Base-by-base conservation (phyloP, 441 rosid species). In the Arabidopsis hybrid region DNA sequence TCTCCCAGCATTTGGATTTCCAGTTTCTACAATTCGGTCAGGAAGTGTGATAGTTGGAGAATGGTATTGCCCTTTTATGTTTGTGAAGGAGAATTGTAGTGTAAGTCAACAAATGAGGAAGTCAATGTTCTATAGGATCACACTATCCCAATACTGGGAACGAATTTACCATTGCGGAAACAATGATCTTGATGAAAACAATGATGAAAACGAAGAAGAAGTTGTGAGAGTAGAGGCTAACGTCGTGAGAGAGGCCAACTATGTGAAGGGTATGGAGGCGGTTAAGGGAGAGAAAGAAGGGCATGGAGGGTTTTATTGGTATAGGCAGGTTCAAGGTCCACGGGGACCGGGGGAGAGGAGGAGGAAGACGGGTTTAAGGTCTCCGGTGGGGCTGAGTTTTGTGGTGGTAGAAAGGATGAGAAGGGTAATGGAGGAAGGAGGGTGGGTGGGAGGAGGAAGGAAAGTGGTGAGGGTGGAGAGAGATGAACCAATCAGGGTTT, bases 61-160 rank as follows among this genome's bases (percentile, higher is more conserved):
- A 80, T 88, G 93, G 93, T 88, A 85, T 69, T 84, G 89, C 56
- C 87, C 88, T 1, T 84, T 85, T 59, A 72, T 88, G 79, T 86
- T 84, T 55, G 83, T 84, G 6, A 83, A 71, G 38, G 89, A 88
- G 61, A 82, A 77, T 45, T 13, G 61, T 8, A 78, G 78, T 21
- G 46, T 75, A 5, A 75, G 77, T 50, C 34, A 55, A 36, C 85
- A 78, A 58, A 84, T 86, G 85, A 81, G 21, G 79, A 81, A 58
- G 71, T 80, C 91, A 6, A 63, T 78, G 73, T 79, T 83, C 42
- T 85, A 86, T 60, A 77, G 77, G 65, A 84, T 88, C 84, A 83
- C 88, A 38, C 78, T 86, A 5, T 76, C 84, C 52, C 89, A 86
- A 68, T 76, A 82, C 63, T 80, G 88, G 89, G 86, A 81, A 74